Base-by-base conservation (phyloP, 2,329 filamentous ascomycete genomes). In the Fusarium palustre region DNA sequence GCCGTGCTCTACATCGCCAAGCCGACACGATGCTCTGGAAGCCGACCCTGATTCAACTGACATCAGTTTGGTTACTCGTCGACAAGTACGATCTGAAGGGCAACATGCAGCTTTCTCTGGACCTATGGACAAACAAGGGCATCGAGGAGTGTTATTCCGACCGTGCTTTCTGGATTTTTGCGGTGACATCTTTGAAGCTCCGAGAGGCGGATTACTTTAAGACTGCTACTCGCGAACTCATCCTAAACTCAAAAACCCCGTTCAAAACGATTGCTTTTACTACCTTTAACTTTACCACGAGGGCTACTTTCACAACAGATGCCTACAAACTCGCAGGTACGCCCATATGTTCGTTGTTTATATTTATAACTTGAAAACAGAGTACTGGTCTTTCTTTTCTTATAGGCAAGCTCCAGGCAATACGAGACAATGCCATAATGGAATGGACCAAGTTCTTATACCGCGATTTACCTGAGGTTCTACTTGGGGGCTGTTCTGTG, bases 1-100 rank as follows among this genome's bases (percentile, higher is more conserved):
- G 47, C 5, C 20, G 16, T 10, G 47, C 16, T 22, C 20, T 67
- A 13, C 57, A 67, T 18, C 54, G 31, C 1, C 57, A 67, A 34
- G 39, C 18, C 8, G 8, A 22, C 2, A 67, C 63, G 15, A 25
- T 3, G 3, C 20, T 58, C 15, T 67, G 42, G 63, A 4, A 3
- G 2, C 57, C 63, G 2, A n/a, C 1, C 0, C 2, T 12, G 2
- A 2, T 1, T 11, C 30, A 31, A 20, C 20, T 58, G 11, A 1
- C 10, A 2, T 10, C 45, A 2, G 5, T 54, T 16, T 42, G 45
- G 31, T 15, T 7, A 2, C 7, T 63, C 15, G 28, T 42, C n/a
- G 33, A 67, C 3, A 67, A 67, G 38, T 67, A 67, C 38, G 16
- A 42, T 15, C 25, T 63, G 31, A 33, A 30, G 10, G 39, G 48